Evolutionary conservation across 2,329 filamentous ascomycete genomes (phyloP), one percentile per base, ranked within the genome.

Genomic region (Ilyonectria mors-panacis): DNA sequence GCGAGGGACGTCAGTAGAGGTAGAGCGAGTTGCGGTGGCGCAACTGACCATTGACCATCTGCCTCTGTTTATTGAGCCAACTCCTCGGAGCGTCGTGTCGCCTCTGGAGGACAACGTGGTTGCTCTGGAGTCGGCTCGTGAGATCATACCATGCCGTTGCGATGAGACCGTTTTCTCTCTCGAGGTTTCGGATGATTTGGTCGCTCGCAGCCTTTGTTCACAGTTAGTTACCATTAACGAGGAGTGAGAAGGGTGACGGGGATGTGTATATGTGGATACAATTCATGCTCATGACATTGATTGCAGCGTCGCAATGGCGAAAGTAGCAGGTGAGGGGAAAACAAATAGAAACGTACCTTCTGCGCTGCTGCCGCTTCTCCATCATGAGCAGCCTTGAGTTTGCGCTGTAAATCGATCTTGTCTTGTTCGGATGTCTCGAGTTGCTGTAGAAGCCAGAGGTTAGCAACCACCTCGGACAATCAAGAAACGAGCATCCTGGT

Each of bases 121-220:
- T 95, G 82, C 92, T 94, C 81, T 96, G 93, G 73, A 97, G 81
- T 58, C 94, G 87, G 77, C 87, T 91, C 28, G 91, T 91, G 75
- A 96, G 87, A 79, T 95, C 93, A 81, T 95, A 95, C 93, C 93
- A 97, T 2, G 94, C 94, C n/a, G 91, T 92, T 28, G 91, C 86
- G 75, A 97, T 94, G 77, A 96, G 86, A 44, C 87, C 87, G 78
- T 94, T 94, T 80, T 97, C 94, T 73, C 92, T 89, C 78, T 92
- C 88, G 66, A 97, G 87, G 73, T 91, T 93, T 71, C 89, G 89
- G 76, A 93, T 87, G 57, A 85, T 82, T 75, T 87, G 82, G 53
- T 89, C 87, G 70, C 80, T 80, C 61, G 85, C 82, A 48, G 85
- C 85, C 85, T 89, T 74, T 15, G 26, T 7, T 19, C 42, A 64